Evolutionary conservation across 2,329 filamentous ascomycete genomes (phyloP).

Genomic region (Rhynchosporium graminicola): DNA sequence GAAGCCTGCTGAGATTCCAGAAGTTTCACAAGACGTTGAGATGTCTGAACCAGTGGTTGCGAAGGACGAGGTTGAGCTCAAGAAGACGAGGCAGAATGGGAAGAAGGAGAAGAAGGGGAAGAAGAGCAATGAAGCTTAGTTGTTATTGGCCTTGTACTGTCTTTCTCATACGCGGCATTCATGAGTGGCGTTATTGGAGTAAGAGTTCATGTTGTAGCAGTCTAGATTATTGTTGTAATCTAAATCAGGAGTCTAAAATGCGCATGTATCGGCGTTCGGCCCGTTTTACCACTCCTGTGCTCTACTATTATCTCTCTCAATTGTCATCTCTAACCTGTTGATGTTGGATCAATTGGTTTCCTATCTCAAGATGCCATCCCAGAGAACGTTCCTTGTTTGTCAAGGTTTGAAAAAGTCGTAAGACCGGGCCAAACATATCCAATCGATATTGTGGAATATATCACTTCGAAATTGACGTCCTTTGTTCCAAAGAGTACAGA

Average conservation of each 20-base stretch:
- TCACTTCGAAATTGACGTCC: no score
- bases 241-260: constrained; percentile 11
- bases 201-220: neutral
- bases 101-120: constrained; percentile 15
- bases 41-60: neutral
- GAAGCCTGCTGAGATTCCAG: neutral
- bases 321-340: neutral
- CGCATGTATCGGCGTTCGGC: neutral
- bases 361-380: no score
- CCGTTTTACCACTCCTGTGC: neutral
- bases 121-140: constrained; percentile 20
- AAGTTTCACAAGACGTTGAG: neutral
- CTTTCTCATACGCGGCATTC: neutral
- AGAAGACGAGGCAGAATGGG: constrained; percentile 8
- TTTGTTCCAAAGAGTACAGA: no score
- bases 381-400: no score
- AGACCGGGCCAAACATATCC: no score
- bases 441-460: no score
- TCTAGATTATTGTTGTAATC: neutral
- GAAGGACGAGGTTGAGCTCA: neutral
- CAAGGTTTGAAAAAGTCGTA: no score
- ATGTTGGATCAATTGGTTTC: no score
- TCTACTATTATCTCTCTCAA: neutral
- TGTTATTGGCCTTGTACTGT: neutral
- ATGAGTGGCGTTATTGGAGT: constrained; percentile 9